These are phyloP conservation scores for Viridothelium virens DNA, from an alignment of 495 filamentous ascomycete genomes.

Conservation along the genomic window DNA sequence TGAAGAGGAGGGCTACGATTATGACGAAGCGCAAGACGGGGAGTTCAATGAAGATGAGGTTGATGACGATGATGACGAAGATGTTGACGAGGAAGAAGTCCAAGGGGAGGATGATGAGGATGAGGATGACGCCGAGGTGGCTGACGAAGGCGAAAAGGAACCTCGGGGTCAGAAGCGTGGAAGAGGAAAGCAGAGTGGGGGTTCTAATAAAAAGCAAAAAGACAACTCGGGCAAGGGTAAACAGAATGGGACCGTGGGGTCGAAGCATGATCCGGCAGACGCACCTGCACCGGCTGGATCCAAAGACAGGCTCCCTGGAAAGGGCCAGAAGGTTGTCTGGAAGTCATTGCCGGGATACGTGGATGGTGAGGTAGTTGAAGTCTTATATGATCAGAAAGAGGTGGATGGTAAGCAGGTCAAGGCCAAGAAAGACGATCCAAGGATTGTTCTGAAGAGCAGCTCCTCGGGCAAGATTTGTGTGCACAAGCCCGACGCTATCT, in stretches of 20 bases:
- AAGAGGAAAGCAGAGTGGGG: not conserved
- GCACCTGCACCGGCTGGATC: conserved; percentile 28
- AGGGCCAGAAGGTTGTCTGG: conserved; percentile 32
- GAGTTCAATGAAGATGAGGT: conserved; percentile 18
- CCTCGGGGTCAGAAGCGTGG: conserved; percentile 30
- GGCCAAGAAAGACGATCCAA: conserved; percentile 32
- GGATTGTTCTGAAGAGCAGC: conserved; percentile 30
- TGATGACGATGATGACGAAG: conserved; percentile 21
- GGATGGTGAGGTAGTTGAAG: conserved; percentile 31
- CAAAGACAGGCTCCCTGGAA: conserved; percentile 30
- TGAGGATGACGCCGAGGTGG: conserved; percentile 23
- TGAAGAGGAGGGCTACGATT: conserved; percentile 17
- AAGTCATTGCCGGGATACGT: conserved; percentile 32
- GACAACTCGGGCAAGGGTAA: conserved; percentile 18
- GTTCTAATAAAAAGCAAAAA: conserved; percentile 30
- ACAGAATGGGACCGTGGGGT: conserved; percentile 21
- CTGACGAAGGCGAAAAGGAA: conserved; percentile 19
- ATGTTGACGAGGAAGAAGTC: conserved; percentile 17
- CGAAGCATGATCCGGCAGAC: conserved; percentile 24
- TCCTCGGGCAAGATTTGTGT: conserved; percentile 32
- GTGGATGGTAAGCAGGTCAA: conserved; percentile 32
- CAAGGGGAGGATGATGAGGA: conserved; percentile 20
- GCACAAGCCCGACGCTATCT: conserved; percentile 34
- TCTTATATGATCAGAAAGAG: conserved; percentile 29
- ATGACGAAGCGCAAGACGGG: conserved; percentile 21